Conservation (phyloP, 495 filamentous ascomycete species). For the Lophiotrema nucula region DNA sequence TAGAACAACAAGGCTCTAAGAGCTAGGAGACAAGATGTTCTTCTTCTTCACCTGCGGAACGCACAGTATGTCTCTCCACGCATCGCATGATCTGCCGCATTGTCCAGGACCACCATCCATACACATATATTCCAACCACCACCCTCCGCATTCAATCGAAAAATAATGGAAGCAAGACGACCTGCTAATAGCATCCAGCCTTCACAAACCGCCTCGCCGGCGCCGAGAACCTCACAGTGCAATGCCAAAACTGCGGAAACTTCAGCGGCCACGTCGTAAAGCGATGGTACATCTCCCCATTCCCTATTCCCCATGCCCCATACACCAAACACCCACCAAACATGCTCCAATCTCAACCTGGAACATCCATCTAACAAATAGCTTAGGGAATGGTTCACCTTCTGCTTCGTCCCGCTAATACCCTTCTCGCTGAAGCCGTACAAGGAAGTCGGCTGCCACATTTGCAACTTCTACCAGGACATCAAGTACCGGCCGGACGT, state of each 20-base stretch:
- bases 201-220: conserved; percentile 40
- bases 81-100: not conserved
- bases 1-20: too few species aligned
- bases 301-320: not conserved
- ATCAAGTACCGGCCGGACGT: conserved; percentile 44
- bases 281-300: conserved; percentile 36
- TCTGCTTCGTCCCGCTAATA: conserved; percentile 47
- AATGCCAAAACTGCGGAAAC: conserved; percentile 50
- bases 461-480: conserved; percentile 47
- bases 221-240: conserved; percentile 43
- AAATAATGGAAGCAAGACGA: too few species aligned
- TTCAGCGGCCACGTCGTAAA: conserved; percentile 37
- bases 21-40: too few species aligned
- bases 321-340: not conserved
- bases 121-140: not conserved
- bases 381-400: conserved; percentile 47
- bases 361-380: not conserved
- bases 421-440: conserved; percentile 44
- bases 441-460: conserved; percentile 43
- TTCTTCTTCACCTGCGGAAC: conserved; percentile 47
- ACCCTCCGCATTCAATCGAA: too few species aligned
- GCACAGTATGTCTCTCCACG: conserved; percentile 37
- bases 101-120: not conserved
- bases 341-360: not conserved
- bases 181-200: conserved; percentile 32